These are phyloP conservation scores for Hypoxylon lienhwacheense DNA, from an alignment of 495 filamentous ascomycete genomes.

Conservation along the genomic window DNA sequence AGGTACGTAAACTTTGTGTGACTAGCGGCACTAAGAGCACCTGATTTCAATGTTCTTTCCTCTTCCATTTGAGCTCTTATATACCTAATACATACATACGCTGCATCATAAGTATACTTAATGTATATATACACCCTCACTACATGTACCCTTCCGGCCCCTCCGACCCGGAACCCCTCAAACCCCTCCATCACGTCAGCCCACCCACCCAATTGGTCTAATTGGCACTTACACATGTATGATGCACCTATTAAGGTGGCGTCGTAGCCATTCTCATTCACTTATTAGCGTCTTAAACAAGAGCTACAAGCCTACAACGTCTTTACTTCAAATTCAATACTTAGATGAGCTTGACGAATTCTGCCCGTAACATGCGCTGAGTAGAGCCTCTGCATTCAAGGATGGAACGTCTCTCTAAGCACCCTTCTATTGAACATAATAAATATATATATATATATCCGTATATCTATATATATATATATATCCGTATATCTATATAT, in stretches of 20 bases:
- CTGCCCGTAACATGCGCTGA: too few species aligned
- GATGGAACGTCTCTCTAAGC: too few species aligned
- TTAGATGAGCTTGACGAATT: too few species aligned
- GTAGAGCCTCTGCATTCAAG: too few species aligned
- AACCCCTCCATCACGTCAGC: conserved; percentile 19
- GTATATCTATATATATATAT: too few species aligned
- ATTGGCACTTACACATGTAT: conserved; percentile 8
- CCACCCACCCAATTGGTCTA: conserved; percentile 13
- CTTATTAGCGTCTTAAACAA: neutral
- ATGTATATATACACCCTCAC: neutral
- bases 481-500: too few species aligned
- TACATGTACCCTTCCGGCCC: conserved; percentile 2
- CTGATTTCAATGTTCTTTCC: conserved; percentile 30
- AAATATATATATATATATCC: too few species aligned
- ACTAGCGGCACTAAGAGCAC: too few species aligned
- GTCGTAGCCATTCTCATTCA: neutral
- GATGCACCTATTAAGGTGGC: conserved; percentile 7
- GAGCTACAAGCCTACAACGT: neutral
- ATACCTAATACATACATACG: too few species aligned
- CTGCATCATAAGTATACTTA: neutral
- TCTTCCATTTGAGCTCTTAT: conserved; percentile 18
- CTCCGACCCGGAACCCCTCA: neutral
- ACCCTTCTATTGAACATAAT: too few species aligned
- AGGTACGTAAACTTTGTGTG: too few species aligned
- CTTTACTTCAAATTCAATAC: too few species aligned